phyloP scores from a whole-genome alignment of 208 protist species.

The Borovskyia barvae region DNA sequence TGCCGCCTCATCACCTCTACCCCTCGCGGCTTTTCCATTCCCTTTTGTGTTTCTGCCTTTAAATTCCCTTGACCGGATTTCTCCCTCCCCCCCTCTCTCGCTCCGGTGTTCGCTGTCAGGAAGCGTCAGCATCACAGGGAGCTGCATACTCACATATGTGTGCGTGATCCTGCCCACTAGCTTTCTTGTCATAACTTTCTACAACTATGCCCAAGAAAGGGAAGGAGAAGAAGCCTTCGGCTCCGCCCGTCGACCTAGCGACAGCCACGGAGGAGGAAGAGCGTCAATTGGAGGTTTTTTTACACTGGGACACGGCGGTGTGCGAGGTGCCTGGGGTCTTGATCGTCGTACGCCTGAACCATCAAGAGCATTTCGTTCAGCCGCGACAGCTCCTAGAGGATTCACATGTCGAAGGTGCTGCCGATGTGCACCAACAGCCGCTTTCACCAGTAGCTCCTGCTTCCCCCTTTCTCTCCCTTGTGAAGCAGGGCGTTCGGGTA shows the following conservation, averaged over 20 bases:
- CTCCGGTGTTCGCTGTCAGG: too few species aligned
- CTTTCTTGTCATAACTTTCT: too few species aligned
- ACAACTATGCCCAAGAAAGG: constrained; percentile 22
- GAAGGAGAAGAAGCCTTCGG: constrained; percentile 21
- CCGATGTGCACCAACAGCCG: background rate
- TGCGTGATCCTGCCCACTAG: too few species aligned
- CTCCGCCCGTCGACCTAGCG: too few species aligned
- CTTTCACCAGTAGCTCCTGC: background rate
- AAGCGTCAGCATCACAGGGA: too few species aligned
- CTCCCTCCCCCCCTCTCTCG: too few species aligned
- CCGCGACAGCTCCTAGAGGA: constrained; percentile 22
- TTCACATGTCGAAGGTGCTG: background rate
- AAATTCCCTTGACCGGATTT: too few species aligned
- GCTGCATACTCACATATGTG: too few species aligned
- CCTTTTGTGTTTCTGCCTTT: too few species aligned
- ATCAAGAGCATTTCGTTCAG: constrained; percentile 10
- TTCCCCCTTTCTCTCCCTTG: constrained; percentile 14
- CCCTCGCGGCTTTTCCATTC: too few species aligned
- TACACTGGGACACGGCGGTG: background rate
- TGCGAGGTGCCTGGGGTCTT: constrained; percentile 8
- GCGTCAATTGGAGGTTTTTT: constrained; percentile 21
- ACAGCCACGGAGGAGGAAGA: constrained; percentile 9
- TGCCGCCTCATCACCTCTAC: too few species aligned
- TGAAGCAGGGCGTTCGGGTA: constrained; percentile 6
- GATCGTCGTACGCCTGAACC: constrained; percentile 19